phyloP scores from a whole-genome alignment of 352 stramenopile species.

The Pythium dissimile region DNA sequence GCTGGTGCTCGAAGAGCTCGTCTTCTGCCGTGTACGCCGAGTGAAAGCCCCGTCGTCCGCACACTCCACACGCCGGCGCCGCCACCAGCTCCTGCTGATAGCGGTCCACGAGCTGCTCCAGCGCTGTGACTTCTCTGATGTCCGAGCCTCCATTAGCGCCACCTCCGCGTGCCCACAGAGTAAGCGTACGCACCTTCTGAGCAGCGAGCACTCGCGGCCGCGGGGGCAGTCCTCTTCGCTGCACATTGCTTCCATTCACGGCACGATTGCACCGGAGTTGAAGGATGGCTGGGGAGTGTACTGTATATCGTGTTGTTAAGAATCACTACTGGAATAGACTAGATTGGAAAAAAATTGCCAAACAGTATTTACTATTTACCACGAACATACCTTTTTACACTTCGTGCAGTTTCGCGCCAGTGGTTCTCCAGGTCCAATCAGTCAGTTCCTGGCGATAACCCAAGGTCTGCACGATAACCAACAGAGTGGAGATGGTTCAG shows the following conservation, averaged over 20 bases:
- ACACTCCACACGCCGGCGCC: not conserved
- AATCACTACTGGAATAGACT: constrained; percentile 7
- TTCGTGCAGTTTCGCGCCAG: constrained; percentile 16
- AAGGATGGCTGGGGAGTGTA: not conserved
- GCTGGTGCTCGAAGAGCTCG: constrained; percentile 57
- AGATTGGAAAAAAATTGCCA: not conserved
- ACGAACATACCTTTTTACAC: not conserved
- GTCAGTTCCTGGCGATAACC: no score
- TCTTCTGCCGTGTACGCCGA: constrained; percentile 28
- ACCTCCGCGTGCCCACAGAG: no score
- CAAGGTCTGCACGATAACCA: no score
- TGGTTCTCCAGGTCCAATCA: constrained; percentile 11
- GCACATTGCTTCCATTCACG: not conserved
- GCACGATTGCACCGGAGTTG: constrained; percentile 6
- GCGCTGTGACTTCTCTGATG: constrained; percentile 47
- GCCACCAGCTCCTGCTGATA: constrained; percentile 53
- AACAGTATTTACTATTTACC: constrained; percentile 6
- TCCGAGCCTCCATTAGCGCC: no score
- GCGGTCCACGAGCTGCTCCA: constrained; percentile 53
- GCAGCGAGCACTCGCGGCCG: not conserved
- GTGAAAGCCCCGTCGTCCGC: not conserved
- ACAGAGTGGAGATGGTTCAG: no score
- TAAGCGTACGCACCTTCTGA: not conserved
- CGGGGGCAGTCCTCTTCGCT: not conserved
- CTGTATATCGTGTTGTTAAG: constrained; percentile 1